Conservation (phyloP, 2,329 filamentous ascomycete species). For the Epichloe glyceriae region DNA sequence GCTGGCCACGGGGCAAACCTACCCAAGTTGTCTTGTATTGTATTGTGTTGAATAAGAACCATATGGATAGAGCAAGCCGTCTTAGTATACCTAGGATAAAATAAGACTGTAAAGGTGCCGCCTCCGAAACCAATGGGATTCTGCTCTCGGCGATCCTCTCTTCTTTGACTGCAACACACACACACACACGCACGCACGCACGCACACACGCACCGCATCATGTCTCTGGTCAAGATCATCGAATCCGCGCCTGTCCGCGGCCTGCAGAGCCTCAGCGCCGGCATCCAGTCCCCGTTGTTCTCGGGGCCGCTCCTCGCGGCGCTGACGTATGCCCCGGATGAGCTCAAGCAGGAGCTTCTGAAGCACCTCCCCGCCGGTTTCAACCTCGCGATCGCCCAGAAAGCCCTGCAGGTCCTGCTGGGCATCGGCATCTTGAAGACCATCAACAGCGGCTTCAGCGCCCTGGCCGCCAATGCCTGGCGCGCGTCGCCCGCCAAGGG, state of each 20-base stretch:
- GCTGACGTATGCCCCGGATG: constrained; percentile 5
- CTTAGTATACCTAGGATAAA: too few species aligned
- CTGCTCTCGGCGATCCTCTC: too few species aligned
- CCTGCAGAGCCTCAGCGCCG: constrained; percentile 1
- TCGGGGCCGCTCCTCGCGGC: constrained; percentile 9
- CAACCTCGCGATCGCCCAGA: constrained; percentile 3
- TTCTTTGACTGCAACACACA: too few species aligned
- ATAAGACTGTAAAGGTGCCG: too few species aligned
- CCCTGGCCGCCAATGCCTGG: constrained; percentile 19
- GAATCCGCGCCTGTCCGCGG: constrained; percentile 8
- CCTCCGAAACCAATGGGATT: too few species aligned
- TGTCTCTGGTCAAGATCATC: constrained; percentile 5
- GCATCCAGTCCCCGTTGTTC: constrained; percentile 8
- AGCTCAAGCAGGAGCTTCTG: constrained; percentile 1
- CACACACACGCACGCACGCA: too few species aligned
- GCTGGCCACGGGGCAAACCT: not conserved
- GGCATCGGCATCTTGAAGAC: constrained; percentile 12
- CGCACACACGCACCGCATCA: not conserved
- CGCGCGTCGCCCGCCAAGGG: constrained; percentile 9
- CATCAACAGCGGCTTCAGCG: constrained; percentile 14
- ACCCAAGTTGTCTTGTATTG: not conserved
- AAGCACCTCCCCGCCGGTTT: constrained; percentile 2
- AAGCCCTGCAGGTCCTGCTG: constrained; percentile 10
- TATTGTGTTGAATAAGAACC: not conserved
- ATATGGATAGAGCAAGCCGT: not conserved